These are phyloP conservation scores for Penicillium sp. DNA, from an alignment of 2,329 filamentous ascomycete genomes.

Conservation along the genomic window DNA sequence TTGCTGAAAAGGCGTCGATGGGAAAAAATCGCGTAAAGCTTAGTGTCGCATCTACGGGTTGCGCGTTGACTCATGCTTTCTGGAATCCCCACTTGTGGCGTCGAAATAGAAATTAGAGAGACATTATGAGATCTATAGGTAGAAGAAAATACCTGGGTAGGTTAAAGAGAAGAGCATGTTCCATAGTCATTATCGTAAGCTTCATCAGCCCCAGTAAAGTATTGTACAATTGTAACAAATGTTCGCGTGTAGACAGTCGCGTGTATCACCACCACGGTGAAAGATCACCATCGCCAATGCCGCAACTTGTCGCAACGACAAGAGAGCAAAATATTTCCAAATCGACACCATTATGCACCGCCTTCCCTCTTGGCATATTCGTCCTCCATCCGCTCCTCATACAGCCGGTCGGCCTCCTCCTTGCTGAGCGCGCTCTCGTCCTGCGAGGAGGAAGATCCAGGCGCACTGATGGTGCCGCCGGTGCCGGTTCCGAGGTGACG, in stretches of 20 bases:
- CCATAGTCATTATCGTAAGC: background rate
- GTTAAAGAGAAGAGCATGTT: background rate
- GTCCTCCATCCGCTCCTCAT: conserved; percentile 48
- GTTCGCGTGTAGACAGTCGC: background rate
- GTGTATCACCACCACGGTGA: background rate
- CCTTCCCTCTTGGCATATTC: conserved; percentile 48
- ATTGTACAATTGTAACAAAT: conserved; percentile 1
- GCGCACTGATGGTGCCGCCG: conserved; percentile 19
- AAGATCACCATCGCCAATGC: background rate
- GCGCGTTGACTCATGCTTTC: background rate
- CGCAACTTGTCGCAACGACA: background rate
- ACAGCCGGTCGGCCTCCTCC: conserved; percentile 44
- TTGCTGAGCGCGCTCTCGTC: conserved; percentile 32
- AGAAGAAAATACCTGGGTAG: background rate
- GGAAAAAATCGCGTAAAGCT: background rate
- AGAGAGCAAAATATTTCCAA: background rate
- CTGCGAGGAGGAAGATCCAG: conserved; percentile 14
- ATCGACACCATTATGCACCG: conserved; percentile 34
- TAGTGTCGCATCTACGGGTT: background rate
- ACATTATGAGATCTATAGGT: background rate
- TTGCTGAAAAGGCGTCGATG: background rate
- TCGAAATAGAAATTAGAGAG: background rate
- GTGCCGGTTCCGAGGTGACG: conserved; percentile 15
- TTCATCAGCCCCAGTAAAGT: background rate
- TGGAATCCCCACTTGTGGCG: background rate